phyloP scores from a whole-genome alignment of 306 rosid species.

The Corylus avellana region DNA sequence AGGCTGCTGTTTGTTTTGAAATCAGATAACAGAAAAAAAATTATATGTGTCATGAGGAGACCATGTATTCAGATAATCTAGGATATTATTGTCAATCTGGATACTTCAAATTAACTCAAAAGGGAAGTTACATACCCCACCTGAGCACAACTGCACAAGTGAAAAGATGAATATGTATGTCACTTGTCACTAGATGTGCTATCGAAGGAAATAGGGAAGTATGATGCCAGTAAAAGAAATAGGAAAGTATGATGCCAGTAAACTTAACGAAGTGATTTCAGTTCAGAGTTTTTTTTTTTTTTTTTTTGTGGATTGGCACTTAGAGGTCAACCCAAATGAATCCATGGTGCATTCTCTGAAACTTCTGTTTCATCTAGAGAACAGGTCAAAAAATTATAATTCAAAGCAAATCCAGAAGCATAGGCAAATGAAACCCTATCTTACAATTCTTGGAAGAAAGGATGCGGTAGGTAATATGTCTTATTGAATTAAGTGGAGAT shows the following conservation, averaged over 20 bases:
- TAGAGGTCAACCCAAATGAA: neutral
- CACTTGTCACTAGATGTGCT: neutral
- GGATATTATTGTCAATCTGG: neutral
- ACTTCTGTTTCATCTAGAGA: neutral
- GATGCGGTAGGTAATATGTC: neutral
- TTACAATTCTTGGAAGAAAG: neutral
- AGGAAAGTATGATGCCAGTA: neutral
- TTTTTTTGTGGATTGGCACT: neutral
- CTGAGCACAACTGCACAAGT: neutral
- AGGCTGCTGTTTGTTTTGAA: conserved; percentile 6
- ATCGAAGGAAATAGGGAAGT: neutral
- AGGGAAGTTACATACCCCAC: neutral
- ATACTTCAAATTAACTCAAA: neutral
- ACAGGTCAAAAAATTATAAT: neutral
- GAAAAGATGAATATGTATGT: neutral
- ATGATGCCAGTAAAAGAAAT: neutral
- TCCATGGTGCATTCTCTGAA: neutral
- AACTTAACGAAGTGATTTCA: neutral
- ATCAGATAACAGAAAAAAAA: neutral
- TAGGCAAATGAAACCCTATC: neutral
- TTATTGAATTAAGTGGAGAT: neutral
- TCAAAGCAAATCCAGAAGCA: neutral
- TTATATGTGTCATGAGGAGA: neutral
- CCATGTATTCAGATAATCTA: neutral
- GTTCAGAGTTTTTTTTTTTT: too few species aligned